These are phyloP conservation scores for Tolypocladium cylindrosporum DNA, from an alignment of 2,329 filamentous ascomycete species.

Conservation along the genomic window DNA sequence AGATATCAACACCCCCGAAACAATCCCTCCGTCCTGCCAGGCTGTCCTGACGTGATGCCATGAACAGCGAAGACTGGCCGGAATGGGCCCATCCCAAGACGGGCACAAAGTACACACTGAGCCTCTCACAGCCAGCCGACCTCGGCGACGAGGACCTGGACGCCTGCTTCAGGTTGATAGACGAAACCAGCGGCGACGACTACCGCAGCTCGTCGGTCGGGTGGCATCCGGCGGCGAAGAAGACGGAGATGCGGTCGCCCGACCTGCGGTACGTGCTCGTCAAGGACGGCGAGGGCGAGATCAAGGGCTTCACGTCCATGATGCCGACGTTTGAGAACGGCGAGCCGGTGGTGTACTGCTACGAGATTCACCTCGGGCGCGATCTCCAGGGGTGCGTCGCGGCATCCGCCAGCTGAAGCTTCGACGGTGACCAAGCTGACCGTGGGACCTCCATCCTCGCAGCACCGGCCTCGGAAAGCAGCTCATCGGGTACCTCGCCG, in stretches of 20 bases:
- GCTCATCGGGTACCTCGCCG: conserved; percentile 47
- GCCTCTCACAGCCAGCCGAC: conserved; percentile 27
- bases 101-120: conserved; percentile 28
- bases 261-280: conserved; percentile 63
- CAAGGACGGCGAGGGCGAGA: conserved; percentile 16
- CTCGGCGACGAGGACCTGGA: conserved; percentile 35
- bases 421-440: not conserved
- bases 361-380: conserved; percentile 61
- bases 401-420: not conserved
- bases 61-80: conserved; percentile 14
- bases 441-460: not conserved
- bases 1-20: conserved; percentile 4
- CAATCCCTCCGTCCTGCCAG: not conserved
- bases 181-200: conserved; percentile 51
- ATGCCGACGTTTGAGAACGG: conserved; percentile 63
- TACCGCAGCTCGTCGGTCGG: conserved; percentile 53
- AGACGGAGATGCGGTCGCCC: conserved; percentile 55
- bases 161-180: conserved; percentile 46
- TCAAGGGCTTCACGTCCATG: conserved; percentile 53
- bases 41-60: not conserved
- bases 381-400: conserved; percentile 41
- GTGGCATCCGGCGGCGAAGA: conserved; percentile 55
- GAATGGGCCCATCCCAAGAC: conserved; percentile 43
- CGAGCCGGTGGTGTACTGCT: conserved; percentile 62
- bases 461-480: conserved; percentile 53